phyloP scores from a whole-genome alignment of 2,329 filamentous ascomycete genomes.

The Pseudogymnoascus sp. region DNA sequence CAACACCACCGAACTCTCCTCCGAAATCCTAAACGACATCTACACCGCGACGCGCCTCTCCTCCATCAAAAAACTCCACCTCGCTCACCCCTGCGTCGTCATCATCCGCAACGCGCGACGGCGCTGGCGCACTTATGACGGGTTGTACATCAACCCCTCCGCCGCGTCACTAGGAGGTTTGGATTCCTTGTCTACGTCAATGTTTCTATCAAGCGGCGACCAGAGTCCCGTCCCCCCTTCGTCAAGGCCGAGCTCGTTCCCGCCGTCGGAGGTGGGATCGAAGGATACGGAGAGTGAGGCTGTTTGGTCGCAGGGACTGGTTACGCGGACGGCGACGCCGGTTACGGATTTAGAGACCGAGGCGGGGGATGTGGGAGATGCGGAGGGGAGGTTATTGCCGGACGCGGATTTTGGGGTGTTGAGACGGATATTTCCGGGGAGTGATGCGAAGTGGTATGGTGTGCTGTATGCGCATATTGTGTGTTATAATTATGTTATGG shows the following conservation, averaged over 20 bases:
- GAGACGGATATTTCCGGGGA: constrained; percentile 21
- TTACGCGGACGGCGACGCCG: not conserved
- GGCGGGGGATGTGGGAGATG: not conserved
- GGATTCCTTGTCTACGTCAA: not conserved
- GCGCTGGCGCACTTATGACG: not conserved
- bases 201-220: not conserved
- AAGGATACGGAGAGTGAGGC: not conserved
- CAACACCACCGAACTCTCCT: not conserved
- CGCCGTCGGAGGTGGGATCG: not conserved
- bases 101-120: not conserved
- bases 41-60: not conserved
- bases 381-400: not conserved
- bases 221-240: not conserved
- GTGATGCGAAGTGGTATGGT: constrained; percentile 15
- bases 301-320: not conserved
- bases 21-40: not conserved
- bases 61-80: not conserved
- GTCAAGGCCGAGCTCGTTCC: not conserved
- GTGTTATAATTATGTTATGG: constrained; percentile 18
- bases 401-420: not conserved
- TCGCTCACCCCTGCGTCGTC: not conserved
- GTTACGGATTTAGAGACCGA: not conserved
- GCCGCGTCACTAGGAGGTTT: not conserved
- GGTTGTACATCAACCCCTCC: not conserved
- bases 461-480: constrained; percentile 24